These are phyloP conservation scores for Phenoliferia sp. DNA, from an alignment of 1,284 basidiomycete species.

Conservation along the genomic window DNA sequence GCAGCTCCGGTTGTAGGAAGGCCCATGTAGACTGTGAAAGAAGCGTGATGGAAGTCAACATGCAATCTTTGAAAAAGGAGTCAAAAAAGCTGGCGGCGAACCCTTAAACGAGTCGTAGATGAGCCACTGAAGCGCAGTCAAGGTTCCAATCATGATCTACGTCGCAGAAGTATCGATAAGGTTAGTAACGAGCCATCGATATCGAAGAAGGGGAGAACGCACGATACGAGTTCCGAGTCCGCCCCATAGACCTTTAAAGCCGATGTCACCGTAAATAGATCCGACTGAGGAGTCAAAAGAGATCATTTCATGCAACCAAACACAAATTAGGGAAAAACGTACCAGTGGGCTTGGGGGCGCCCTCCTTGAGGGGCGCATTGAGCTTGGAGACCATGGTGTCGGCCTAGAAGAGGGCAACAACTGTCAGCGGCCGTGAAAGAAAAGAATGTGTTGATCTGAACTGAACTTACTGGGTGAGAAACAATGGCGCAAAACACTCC, in stretches of 20 bases:
- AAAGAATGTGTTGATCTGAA: too few species aligned
- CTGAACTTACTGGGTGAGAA: conserved; percentile 41
- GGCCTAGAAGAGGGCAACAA: too few species aligned
- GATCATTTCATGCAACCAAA: not conserved
- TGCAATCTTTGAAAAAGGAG: not conserved
- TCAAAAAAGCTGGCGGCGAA: not conserved
- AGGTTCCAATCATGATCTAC: conserved; percentile 36
- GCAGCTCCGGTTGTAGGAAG: conserved; percentile 36
- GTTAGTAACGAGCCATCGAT: conserved; percentile 1
- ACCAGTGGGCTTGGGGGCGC: conserved; percentile 36
- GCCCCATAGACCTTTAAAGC: conserved; percentile 39
- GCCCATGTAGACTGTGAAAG: conserved; percentile 17
- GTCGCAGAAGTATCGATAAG: not conserved
- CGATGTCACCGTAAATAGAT: conserved; percentile 36
- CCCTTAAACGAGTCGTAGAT: conserved; percentile 15
- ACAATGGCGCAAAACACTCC: conserved; percentile 42
- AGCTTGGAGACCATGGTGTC: conserved; percentile 29
- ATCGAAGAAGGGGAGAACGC: not conserved
- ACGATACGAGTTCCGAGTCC: conserved; percentile 37
- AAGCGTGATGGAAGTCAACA: not conserved
- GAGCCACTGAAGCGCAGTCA: conserved; percentile 41
- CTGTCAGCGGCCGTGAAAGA: too few species aligned
- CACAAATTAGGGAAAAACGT: not conserved
- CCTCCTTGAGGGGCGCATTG: conserved; percentile 39
- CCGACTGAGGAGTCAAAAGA: not conserved